Evolutionary conservation across 2,329 filamentous ascomycete species (phyloP).

Genomic region (Herpotrichia juniperi): DNA sequence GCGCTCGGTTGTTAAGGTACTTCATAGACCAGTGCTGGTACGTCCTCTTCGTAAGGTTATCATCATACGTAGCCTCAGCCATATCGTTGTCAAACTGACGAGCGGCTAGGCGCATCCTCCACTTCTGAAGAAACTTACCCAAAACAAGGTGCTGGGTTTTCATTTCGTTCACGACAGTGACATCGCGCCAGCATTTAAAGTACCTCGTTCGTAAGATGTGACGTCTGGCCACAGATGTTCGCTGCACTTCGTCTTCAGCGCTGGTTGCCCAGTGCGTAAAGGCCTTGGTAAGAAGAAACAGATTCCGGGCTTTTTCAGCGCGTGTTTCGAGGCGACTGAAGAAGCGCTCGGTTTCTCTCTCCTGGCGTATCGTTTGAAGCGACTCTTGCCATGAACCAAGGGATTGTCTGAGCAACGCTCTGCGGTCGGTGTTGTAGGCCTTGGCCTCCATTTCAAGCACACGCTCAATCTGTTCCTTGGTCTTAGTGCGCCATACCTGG

Average conservation of each 20-base stretch:
- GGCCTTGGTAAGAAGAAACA: slow-evolving; percentile 68
- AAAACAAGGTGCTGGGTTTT: slow-evolving; percentile 60
- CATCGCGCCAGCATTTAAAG: slow-evolving; percentile 72
- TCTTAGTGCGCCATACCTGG: slow-evolving; percentile 55
- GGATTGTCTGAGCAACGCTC: slow-evolving; percentile 58
- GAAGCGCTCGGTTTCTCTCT: slow-evolving; percentile 57
- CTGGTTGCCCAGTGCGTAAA: slow-evolving; percentile 73
- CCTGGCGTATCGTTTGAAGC: slow-evolving; percentile 45
- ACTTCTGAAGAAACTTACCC: slow-evolving; percentile 61
- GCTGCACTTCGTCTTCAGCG: slow-evolving; percentile 68
- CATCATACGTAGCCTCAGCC: slow-evolving; percentile 37
- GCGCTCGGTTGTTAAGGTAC: slow-evolving; percentile 43
- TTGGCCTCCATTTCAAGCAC: slow-evolving; percentile 31
- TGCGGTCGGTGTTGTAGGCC: slow-evolving; percentile 57
- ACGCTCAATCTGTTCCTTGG: slow-evolving; percentile 34
- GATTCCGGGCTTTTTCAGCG: slow-evolving; percentile 67
- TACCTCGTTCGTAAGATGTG: slow-evolving; percentile 73
- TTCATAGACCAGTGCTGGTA: slow-evolving; percentile 47
- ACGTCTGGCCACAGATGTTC: slow-evolving; percentile 70
- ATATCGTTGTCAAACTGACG: slow-evolving; percentile 42
- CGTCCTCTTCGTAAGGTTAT: slow-evolving; percentile 36
- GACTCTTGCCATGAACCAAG: slow-evolving; percentile 50
- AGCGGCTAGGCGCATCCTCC: slow-evolving; percentile 52
- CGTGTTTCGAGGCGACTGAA: slow-evolving; percentile 63
- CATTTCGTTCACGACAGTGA: slow-evolving; percentile 65